Evolutionary conservation across 1,139 yeast genomes (phyloP).

Genomic region (Scheffersomyces illinoinensis): DNA sequence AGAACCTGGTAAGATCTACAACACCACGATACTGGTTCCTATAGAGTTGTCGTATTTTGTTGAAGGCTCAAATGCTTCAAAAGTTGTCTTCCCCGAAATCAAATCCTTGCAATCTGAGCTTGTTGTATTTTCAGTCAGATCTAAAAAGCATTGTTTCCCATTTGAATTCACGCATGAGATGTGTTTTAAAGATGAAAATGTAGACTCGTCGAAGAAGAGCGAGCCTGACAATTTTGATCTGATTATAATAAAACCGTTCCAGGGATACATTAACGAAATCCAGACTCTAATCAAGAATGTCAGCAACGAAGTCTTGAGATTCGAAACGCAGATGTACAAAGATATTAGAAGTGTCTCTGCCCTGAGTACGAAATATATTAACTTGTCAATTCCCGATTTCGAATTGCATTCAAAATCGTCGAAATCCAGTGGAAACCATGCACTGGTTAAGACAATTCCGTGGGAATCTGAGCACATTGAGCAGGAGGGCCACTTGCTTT

Average conservation of each 20-base stretch:
- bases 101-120: slow-evolving; percentile 32
- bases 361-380: slow-evolving; percentile 34
- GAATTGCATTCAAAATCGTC: slow-evolving; percentile 16
- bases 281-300: slow-evolving; percentile 31
- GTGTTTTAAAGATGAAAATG: slow-evolving; percentile 27
- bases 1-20: slow-evolving; percentile 6
- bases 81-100: slow-evolving; percentile 25
- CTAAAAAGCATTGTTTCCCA: slow-evolving; percentile 35
- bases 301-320: slow-evolving; percentile 36
- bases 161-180: slow-evolving; percentile 43
- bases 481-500: slow-evolving; percentile 15
- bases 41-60: slow-evolving; percentile 33
- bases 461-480: slow-evolving; percentile 23
- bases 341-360: slow-evolving; percentile 41
- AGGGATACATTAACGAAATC: slow-evolving; percentile 27
- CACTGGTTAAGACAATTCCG: slow-evolving; percentile 21
- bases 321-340: slow-evolving; percentile 37
- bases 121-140: slow-evolving; percentile 32
- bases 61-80: slow-evolving; percentile 13
- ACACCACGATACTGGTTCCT: slow-evolving; percentile 32
- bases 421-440: slow-evolving; percentile 19
- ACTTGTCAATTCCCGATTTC: slow-evolving; percentile 16
- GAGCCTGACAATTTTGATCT: slow-evolving; percentile 33
- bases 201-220: slow-evolving; percentile 19
- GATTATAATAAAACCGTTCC: slow-evolving; percentile 33